Evolutionary conservation across 768 basidiomycete genomes (phyloP).

Genomic region (Coprinopsis strossmayeri): DNA sequence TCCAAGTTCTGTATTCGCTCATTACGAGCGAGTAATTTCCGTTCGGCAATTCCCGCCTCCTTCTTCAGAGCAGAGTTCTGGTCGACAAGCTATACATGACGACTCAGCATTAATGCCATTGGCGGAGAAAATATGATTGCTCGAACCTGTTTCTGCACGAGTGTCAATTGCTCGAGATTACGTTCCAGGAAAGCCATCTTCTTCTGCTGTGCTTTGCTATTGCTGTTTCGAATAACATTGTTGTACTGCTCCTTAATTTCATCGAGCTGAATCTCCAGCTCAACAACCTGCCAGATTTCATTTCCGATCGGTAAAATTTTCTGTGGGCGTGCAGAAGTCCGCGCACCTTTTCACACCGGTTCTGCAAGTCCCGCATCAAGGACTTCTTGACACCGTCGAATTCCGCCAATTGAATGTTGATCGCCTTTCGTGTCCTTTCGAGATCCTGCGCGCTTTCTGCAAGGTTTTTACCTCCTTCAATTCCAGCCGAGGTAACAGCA

Average conservation of each 20-base stretch:
- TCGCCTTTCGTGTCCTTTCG: slow-evolving; percentile 92
- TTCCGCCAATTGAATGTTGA: slow-evolving; percentile 96
- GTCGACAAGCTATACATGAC: slow-evolving; percentile 73
- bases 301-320: neutral
- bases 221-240: slow-evolving; percentile 96
- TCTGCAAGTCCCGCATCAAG: slow-evolving; percentile 96
- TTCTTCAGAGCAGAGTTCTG: slow-evolving; percentile 97
- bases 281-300: slow-evolving; percentile 68
- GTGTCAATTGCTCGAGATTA: slow-evolving; percentile 89
- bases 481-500: slow-evolving; percentile 93
- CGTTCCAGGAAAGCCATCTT: slow-evolving; percentile 99
- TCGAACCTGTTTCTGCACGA: slow-evolving; percentile 93
- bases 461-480: slow-evolving; percentile 94
- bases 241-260: slow-evolving; percentile 99
- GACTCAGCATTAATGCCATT: slow-evolving; percentile 8
- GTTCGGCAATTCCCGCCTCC: slow-evolving; percentile 94
- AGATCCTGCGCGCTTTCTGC: slow-evolving; percentile 97
- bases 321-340: neutral
- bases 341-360: slow-evolving; percentile 94
- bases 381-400: slow-evolving; percentile 99
- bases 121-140: slow-evolving; percentile 7
- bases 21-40: slow-evolving; percentile 92
- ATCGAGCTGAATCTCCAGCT: slow-evolving; percentile 97
- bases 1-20: slow-evolving; percentile 98
- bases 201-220: slow-evolving; percentile 97